Evolutionary conservation across 306 rosid species (phyloP).

Genomic region (Fragaria iinumae): DNA sequence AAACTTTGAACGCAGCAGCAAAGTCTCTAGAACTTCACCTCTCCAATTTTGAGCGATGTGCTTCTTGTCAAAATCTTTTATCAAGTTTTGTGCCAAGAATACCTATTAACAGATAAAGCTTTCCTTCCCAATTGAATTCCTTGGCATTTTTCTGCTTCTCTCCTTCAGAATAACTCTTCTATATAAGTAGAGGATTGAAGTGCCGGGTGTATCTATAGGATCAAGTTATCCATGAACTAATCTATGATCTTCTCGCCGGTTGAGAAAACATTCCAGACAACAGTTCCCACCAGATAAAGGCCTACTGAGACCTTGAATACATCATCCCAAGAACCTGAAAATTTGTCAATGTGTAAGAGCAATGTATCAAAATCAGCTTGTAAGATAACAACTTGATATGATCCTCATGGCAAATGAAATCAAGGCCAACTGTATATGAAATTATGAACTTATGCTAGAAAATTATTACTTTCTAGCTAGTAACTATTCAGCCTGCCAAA

Average conservation of each 20-base stretch:
- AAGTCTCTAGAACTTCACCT: not conserved
- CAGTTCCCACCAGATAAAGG: constrained; percentile 88
- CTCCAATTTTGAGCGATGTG: constrained; percentile 18
- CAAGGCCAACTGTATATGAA: not conserved
- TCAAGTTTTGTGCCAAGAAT: constrained; percentile 28
- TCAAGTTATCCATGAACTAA: constrained; percentile 27
- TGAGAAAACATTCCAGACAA: constrained; percentile 89
- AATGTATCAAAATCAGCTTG: not conserved
- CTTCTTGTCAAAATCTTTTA: not conserved
- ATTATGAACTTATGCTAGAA: too few species aligned
- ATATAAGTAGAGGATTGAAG: constrained; percentile 28
- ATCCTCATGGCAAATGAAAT: not conserved
- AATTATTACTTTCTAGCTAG: not conserved
- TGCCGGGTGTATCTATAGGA: constrained; percentile 4
- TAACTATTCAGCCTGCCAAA: not conserved
- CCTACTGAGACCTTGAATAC: constrained; percentile 97
- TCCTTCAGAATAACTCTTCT: not conserved
- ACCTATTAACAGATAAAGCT: constrained; percentile 1
- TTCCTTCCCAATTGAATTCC: constrained; percentile 21
- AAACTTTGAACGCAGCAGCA: constrained; percentile 1
- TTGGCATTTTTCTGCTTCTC: not conserved
- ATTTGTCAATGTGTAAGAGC: constrained; percentile 3
- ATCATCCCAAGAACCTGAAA: constrained; percentile 93
- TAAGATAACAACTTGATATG: constrained; percentile 5
- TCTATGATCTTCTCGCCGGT: constrained; percentile 93